These are phyloP conservation scores for Arctostaphylos glauca DNA, from an alignment of 148 eudicot genomes.

Conservation along the genomic window DNA sequence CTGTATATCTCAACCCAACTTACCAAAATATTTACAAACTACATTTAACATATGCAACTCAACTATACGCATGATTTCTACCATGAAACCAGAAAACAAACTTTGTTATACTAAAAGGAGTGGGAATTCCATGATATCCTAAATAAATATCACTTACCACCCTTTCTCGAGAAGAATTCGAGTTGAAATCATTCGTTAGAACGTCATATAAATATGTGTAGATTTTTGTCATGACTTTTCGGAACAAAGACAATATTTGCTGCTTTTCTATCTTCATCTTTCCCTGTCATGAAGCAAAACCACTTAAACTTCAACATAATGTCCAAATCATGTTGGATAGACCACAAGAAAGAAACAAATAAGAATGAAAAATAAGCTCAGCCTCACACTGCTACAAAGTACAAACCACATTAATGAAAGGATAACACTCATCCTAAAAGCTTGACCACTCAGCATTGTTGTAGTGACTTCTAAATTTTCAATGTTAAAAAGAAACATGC, in stretches of 20 bases:
- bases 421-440: background rate
- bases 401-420: background rate
- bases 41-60: background rate
- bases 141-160: background rate
- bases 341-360: background rate
- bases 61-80: background rate
- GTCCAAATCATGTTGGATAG: background rate
- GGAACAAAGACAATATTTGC: slow-evolving; percentile 13
- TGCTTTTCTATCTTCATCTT: slow-evolving; percentile 19
- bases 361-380: background rate
- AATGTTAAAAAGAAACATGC: background rate
- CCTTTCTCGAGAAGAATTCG: background rate
- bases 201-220: slow-evolving; percentile 13
- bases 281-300: slow-evolving; percentile 3
- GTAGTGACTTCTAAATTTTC: background rate
- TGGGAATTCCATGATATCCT: background rate
- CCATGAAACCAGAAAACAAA: background rate
- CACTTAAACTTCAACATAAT: background rate
- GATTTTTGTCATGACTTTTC: slow-evolving; percentile 12
- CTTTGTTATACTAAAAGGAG: background rate
- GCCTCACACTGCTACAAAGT: background rate
- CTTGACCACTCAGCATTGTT: background rate
- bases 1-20: background rate
- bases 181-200: background rate
- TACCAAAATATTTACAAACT: background rate